Evolutionary conservation across 805 yeast genomes (phyloP).

Genomic region (Ogataea wickerhamii): DNA sequence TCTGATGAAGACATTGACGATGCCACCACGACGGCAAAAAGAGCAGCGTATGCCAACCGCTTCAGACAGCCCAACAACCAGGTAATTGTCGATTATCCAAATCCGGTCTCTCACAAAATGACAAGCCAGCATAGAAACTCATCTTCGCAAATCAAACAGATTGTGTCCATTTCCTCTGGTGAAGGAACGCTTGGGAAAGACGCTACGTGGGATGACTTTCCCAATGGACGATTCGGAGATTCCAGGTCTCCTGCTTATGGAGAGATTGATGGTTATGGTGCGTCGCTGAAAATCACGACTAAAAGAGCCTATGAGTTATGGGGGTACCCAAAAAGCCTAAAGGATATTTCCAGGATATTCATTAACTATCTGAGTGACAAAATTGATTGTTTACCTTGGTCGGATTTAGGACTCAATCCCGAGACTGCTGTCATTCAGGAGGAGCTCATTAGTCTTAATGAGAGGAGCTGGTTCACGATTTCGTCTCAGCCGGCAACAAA

Average conservation of each 20-base stretch:
- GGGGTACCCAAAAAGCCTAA: conserved; percentile 66
- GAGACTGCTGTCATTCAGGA: conserved; percentile 94
- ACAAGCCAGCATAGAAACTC: conserved; percentile 11
- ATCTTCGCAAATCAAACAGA: conserved; percentile 45
- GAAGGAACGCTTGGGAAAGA: conserved; percentile 81
- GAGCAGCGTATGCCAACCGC: conserved; percentile 34
- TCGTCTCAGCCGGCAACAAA: conserved; percentile 96
- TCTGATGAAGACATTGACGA: conserved; percentile 31
- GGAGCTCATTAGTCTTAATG: conserved; percentile 75
- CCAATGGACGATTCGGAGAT: conserved; percentile 94
- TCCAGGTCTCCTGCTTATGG: conserved; percentile 96
- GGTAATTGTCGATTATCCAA: conserved; percentile 27
- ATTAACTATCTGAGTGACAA: conserved; percentile 70
- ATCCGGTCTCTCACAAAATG: conserved; percentile 14
- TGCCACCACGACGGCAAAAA: conserved; percentile 30
- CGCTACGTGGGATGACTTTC: conserved; percentile 97
- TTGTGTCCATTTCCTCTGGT: conserved; percentile 78
- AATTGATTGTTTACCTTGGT: conserved; percentile 85
- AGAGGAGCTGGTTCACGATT: conserved; percentile 73
- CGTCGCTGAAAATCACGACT: conserved; percentile 72
- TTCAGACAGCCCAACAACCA: conserved; percentile 30
- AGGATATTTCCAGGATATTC: conserved; percentile 66
- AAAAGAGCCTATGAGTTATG: conserved; percentile 67
- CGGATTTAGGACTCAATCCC: conserved; percentile 77
- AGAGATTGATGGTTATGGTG: conserved; percentile 97